Evolutionary conservation across 129 eudicot genomes (phyloP).

Genomic region (Centella asiatica): DNA sequence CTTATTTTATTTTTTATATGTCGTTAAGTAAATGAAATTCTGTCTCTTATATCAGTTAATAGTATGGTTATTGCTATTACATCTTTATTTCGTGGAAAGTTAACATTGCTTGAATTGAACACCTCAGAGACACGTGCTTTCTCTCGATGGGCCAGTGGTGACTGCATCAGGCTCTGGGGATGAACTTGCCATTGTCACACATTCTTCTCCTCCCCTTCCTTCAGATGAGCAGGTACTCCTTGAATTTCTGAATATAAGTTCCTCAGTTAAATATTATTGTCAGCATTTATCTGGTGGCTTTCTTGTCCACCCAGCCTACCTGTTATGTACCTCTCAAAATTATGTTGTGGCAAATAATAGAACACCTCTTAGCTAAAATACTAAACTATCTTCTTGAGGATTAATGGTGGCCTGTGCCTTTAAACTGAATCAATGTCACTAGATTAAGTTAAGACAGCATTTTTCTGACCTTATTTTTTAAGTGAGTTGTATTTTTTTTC

Average conservation of each 20-base stretch:
- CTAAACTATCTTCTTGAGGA: background rate
- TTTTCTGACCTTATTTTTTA: no score
- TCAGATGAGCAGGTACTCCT: constrained; percentile 66
- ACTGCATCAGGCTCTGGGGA: constrained; percentile 80
- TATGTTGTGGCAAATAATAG: background rate
- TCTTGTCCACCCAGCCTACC: background rate
- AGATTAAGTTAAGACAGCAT: background rate
- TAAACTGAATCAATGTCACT: background rate
- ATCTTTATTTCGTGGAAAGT: no score
- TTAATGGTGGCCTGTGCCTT: background rate
- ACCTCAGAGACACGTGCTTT: constrained; percentile 56
- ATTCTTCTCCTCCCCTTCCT: constrained; percentile 74
- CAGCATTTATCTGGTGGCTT: no score
- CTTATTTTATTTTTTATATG: no score
- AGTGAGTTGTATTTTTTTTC: no score
- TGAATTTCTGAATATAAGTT: background rate
- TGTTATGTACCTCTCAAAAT: background rate
- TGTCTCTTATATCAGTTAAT: background rate
- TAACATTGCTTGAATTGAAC: background rate
- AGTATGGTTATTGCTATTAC: background rate
- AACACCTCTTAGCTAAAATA: background rate
- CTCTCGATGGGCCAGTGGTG: constrained; percentile 98
- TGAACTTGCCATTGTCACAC: constrained; percentile 86
- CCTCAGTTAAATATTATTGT: no score
- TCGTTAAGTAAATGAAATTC: background rate